A percentile compares a stretch with the other conserved stretches of the same genome.
These are phyloP conservation scores for Beauveria rudraprayagi DNA, from an alignment of 2,329 filamentous ascomycete genomes.

Conservation along the genomic window DNA sequence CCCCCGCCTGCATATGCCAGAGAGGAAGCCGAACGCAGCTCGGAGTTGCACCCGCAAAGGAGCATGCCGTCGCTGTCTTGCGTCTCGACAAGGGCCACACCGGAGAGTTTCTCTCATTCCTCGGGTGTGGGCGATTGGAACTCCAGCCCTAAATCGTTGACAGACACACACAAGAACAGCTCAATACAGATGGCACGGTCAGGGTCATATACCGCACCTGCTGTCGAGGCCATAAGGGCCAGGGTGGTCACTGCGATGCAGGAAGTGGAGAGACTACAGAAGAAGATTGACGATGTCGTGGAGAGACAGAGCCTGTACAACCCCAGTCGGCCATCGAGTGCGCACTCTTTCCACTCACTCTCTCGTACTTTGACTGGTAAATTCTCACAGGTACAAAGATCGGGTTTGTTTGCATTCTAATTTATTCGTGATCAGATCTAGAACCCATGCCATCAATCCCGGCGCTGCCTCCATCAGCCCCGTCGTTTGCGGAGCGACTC, in stretches of 20 bases:
- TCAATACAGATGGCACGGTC: constrained; percentile 31
- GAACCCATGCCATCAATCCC: constrained; percentile 49
- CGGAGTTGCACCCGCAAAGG: neutral
- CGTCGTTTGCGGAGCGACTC: constrained; percentile 49
- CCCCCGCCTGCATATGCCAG: constrained; percentile 27
- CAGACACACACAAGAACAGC: constrained; percentile 14
- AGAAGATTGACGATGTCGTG: constrained; percentile 51
- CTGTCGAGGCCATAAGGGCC: constrained; percentile 44
- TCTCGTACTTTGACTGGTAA: constrained; percentile 25
- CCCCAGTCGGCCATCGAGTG: constrained; percentile 44
- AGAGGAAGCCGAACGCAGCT: constrained; percentile 26
- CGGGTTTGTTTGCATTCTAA: neutral
- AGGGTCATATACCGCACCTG: constrained; percentile 37
- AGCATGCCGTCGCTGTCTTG: constrained; percentile 33
- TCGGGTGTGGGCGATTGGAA: neutral
- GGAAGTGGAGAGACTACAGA: constrained; percentile 50
- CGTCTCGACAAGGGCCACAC: constrained; percentile 38
- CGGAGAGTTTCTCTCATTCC: neutral
- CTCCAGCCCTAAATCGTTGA: neutral
- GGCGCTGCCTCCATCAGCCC: constrained; percentile 46
- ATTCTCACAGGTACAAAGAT: constrained; percentile 5
- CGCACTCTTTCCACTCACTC: constrained; percentile 38
- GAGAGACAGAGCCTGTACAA: constrained; percentile 53
- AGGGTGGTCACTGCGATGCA: constrained; percentile 49
- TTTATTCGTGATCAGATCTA: constrained; percentile 16